These are phyloP conservation scores for Hagleromyces aurorensis DNA, from an alignment of 805 yeast genomes.

Conservation along the genomic window DNA sequence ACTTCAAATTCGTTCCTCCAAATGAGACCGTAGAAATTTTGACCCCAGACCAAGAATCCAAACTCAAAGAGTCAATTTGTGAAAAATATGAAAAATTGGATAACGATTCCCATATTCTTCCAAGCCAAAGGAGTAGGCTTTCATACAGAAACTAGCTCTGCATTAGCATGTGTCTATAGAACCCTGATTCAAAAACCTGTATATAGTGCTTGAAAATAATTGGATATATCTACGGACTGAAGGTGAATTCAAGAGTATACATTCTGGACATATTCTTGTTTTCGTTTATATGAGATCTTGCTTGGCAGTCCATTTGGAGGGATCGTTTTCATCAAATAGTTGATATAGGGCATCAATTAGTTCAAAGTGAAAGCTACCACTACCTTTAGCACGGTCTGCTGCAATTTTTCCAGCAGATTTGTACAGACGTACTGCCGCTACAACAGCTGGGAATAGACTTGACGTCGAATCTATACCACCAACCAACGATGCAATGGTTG, in stretches of 20 bases:
- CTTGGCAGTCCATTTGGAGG: slow-evolving; percentile 22
- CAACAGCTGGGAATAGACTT: slow-evolving; percentile 39
- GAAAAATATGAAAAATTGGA: slow-evolving; percentile 45
- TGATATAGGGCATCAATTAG: slow-evolving; percentile 27
- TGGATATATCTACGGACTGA: too few relatives aligned
- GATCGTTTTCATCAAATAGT: slow-evolving; percentile 18
- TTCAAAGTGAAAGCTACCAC: slow-evolving; percentile 27
- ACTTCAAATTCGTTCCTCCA: slow-evolving; percentile 78
- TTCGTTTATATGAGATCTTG: slow-evolving; percentile 11
- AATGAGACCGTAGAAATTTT: slow-evolving; percentile 67
- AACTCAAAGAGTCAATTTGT: slow-evolving; percentile 42
- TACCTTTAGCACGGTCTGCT: slow-evolving; percentile 33
- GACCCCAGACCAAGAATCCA: slow-evolving; percentile 54
- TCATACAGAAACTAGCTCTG: slow-evolving; percentile 39
- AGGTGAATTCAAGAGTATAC: too few relatives aligned
- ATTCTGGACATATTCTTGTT: slow-evolving; percentile 1
- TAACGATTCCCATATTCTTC: slow-evolving; percentile 38
- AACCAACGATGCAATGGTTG: slow-evolving; percentile 52
- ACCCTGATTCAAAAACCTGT: too few relatives aligned
- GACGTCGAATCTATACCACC: slow-evolving; percentile 36
- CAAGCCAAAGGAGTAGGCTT: slow-evolving; percentile 50
- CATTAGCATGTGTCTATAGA: background rate
- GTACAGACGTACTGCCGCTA: slow-evolving; percentile 48
- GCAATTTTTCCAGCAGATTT: slow-evolving; percentile 57
- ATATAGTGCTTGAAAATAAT: too few relatives aligned